A percentile compares a stretch with the other conserved stretches of the same genome.
These are phyloP conservation scores for Fonsecaea monophora DNA, from an alignment of 2,329 filamentous ascomycete species.

Conservation along the genomic window DNA sequence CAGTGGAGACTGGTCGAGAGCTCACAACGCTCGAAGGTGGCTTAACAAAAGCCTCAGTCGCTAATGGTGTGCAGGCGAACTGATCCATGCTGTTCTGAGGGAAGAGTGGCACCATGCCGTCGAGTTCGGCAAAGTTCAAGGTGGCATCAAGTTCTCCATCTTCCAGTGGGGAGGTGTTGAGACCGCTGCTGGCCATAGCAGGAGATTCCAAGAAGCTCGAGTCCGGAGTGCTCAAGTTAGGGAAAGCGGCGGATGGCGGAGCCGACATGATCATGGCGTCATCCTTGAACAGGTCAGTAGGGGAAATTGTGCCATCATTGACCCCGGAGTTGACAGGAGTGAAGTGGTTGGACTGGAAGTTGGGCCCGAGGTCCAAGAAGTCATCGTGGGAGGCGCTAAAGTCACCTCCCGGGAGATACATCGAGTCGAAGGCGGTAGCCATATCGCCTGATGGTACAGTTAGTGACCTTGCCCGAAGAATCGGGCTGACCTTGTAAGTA, in stretches of 20 bases:
- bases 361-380: conserved; percentile 31
- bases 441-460: conserved; percentile 31
- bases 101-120: conserved; percentile 37
- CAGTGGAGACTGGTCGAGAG: conserved; percentile 15
- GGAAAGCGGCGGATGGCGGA: conserved; percentile 78
- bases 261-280: conserved; percentile 63
- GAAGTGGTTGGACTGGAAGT: conserved; percentile 29
- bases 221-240: conserved; percentile 72
- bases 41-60: conserved; percentile 38
- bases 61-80: conserved; percentile 40
- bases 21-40: conserved; percentile 27
- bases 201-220: conserved; percentile 71
- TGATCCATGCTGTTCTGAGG: conserved; percentile 37
- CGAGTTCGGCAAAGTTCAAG: conserved; percentile 37
- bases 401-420: conserved; percentile 37
- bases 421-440: conserved; percentile 38
- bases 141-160: conserved; percentile 40
- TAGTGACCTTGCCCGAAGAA: conserved; percentile 46
- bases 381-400: conserved; percentile 37
- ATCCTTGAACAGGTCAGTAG: conserved; percentile 73
- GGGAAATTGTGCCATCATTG: conserved; percentile 71
- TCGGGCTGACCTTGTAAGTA: conserved; percentile 48
- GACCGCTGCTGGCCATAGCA: conserved; percentile 37
- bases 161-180: conserved; percentile 39
- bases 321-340: conserved; percentile 21